phyloP scores from a whole-genome alignment of 2,329 filamentous ascomycete species.

The Aaosphaeria arxii region DNA sequence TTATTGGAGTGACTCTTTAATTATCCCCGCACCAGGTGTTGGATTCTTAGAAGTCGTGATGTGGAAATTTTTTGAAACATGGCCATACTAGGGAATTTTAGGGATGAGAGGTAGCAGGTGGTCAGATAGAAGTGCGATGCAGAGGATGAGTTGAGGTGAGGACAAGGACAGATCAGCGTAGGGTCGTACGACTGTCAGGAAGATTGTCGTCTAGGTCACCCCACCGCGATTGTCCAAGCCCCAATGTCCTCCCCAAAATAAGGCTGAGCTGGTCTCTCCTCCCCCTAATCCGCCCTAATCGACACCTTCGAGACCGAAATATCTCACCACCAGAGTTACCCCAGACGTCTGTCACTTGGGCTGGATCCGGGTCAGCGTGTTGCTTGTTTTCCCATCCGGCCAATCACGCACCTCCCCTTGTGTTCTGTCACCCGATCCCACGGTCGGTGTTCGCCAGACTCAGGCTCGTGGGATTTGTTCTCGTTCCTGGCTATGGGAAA shows the following conservation, averaged over 20 bases:
- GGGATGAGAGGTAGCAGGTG: too few relatives aligned
- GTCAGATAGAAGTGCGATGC: too few relatives aligned
- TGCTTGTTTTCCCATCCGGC: not conserved
- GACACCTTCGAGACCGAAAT: too few relatives aligned
- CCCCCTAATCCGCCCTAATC: too few relatives aligned
- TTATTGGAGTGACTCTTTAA: too few relatives aligned
- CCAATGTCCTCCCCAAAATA: too few relatives aligned
- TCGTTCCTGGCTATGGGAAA: not conserved
- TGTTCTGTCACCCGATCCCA: not conserved
- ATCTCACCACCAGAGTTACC: not conserved
- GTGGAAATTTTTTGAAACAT: too few relatives aligned
- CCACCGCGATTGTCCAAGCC: not conserved
- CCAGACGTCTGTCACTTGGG: not conserved
- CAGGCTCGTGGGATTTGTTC: not conserved
- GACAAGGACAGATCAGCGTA: not conserved
- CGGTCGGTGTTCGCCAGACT: not conserved
- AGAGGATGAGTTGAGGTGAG: too few relatives aligned
- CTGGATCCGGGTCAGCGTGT: not conserved
- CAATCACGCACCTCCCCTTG: not conserved
- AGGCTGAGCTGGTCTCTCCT: too few relatives aligned
- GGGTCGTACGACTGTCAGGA: not conserved
- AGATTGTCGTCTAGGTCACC: not conserved
- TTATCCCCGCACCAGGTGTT: too few relatives aligned
- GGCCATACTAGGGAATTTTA: too few relatives aligned
- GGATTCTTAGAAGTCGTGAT: too few relatives aligned